Base-by-base conservation (phyloP, 1,139 yeast genomes). In the Debaryomycetaceae sp. region DNA sequence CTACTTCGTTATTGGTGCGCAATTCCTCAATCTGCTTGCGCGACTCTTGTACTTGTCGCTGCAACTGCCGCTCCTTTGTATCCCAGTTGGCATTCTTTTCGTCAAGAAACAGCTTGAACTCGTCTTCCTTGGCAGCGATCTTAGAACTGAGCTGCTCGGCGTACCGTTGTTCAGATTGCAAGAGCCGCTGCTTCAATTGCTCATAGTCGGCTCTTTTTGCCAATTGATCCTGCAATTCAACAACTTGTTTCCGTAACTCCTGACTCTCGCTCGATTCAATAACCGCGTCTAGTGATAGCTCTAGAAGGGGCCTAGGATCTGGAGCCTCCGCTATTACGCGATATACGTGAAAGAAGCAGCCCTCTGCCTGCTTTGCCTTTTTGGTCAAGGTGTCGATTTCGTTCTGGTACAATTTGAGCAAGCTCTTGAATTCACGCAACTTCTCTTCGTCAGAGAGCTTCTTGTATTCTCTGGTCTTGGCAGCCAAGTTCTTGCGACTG, bases 321-420 rank as follows among this genome's bases (percentile, higher is more conserved):
- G 97, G 96, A 0, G 94, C 90, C 46, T 87, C 95, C 2, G 86
- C 83, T 11, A 90, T 58, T 16, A 73, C 59, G 34, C 86, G 63
- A 56, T 87, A 87, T 16, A 83, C 61, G 15, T 76, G 76, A 51
- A 86, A 72, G 45, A 90, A 79, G 27, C 75, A 65, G 22, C 66
- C 62, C 46, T 90, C 97, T 2, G 82, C 75, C 28, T 55, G 62
- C 47, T 86, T 85, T 37, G 83, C 75, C 41, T 90, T 73, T 41
- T 72, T 74, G 3, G 96, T 83, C 38, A 90, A 61, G 25, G 65
- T 60, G 49, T 90, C 98, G 43, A 90, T 81, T 49, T 86, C 96
- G 35, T 76, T 70, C 51, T 90, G 98, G 49, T 90, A 90, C 25
- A 74, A 61, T 53, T 87, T 90, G 37, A 90, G 62, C 26, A 90